Evolutionary conservation across 2,329 filamentous ascomycete species (phyloP), one percentile per base, ranked within the genome.

Genomic region (Monosporascus sp.): DNA sequence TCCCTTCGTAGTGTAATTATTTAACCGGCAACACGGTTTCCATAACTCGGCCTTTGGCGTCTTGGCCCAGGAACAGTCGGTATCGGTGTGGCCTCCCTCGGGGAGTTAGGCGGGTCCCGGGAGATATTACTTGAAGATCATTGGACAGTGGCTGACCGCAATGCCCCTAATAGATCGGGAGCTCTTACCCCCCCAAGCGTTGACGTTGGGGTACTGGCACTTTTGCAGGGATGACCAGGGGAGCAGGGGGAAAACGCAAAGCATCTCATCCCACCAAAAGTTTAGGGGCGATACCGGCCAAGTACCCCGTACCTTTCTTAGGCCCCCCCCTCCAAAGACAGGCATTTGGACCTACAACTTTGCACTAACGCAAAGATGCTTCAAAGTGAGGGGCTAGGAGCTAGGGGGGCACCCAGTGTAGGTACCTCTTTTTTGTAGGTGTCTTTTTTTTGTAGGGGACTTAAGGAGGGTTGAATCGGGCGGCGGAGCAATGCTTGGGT

Each of bases 121-220:
- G 11, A 14, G 9, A 35, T 5, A 14, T 4, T 3, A 31, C 27
- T 14, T 14, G 31, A 35, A 35, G 1, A 35, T 27, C 43, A 46
- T 31, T 31, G 22, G 43, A 17, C 5, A 14, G 1, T 31, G 25
- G 11, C 7, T 46, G 43, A 18, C 43, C 43, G 43, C 43, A 46
- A 25, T 15, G 3, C 25, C 31, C 27, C 31, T 35, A 35, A 4
- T 35, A 2, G 31, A 46, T 46, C 43, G 24, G 24, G 43, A 46
- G 25, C 24, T 27, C 22, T 46, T 5, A 14, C 4, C 20, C 43
- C 41, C 24, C 43, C 43, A 54, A 54, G 58, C 60, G 64, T 63
- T 65, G 61, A 54, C 62, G 66, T 68, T 68, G 66, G 63, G 65
- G 65, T 68, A 68, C 60, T 60, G 55, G 62, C 66, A 67, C 65